phyloP scores from a whole-genome alignment of 2,329 filamentous ascomycete species.

The Periconia macrospinosa region DNA sequence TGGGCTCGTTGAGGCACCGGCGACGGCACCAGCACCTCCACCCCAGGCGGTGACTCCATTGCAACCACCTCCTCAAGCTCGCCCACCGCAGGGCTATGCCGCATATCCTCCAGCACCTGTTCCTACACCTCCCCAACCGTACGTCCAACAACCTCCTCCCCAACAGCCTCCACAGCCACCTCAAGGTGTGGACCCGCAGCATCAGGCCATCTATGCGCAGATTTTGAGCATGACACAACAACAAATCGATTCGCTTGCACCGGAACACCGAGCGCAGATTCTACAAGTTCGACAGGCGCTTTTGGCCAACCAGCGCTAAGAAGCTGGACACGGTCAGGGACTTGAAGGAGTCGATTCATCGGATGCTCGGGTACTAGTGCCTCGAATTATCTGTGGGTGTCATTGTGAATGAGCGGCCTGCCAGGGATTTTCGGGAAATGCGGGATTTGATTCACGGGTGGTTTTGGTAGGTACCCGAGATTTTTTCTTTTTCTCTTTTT shows the following conservation, averaged over 20 bases:
- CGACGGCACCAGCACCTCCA: slow-evolving; percentile 32
- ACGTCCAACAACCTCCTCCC: slow-evolving; percentile 25
- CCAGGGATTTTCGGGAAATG: too few species aligned
- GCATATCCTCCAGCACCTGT: slow-evolving; percentile 48
- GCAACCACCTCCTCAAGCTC: slow-evolving; percentile 27
- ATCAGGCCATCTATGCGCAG: slow-evolving; percentile 64
- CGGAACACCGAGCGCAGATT: slow-evolving; percentile 76
- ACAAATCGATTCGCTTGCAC: slow-evolving; percentile 76
- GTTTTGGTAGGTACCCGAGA: too few species aligned
- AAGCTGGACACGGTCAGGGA: background rate
- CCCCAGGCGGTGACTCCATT: slow-evolving; percentile 41
- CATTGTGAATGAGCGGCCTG: too few species aligned
- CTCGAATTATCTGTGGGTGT: too few species aligned
- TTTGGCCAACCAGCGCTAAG: slow-evolving; percentile 31
- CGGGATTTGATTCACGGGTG: too few species aligned
- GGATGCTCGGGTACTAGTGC: too few species aligned
- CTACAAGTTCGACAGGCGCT: slow-evolving; percentile 72
- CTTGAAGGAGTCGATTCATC: too few species aligned
- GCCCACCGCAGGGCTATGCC: slow-evolving; percentile 34
- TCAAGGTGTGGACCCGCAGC: slow-evolving; percentile 26
- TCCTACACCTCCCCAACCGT: slow-evolving; percentile 54
- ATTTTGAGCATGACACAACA: slow-evolving; percentile 79
- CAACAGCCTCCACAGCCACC: slow-evolving; percentile 47
- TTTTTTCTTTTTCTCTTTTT: too few species aligned
- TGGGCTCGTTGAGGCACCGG: slow-evolving; percentile 69